Evolutionary conservation across 2,329 filamentous ascomycete genomes (phyloP).

Genomic region (Neonectria punicea): DNA sequence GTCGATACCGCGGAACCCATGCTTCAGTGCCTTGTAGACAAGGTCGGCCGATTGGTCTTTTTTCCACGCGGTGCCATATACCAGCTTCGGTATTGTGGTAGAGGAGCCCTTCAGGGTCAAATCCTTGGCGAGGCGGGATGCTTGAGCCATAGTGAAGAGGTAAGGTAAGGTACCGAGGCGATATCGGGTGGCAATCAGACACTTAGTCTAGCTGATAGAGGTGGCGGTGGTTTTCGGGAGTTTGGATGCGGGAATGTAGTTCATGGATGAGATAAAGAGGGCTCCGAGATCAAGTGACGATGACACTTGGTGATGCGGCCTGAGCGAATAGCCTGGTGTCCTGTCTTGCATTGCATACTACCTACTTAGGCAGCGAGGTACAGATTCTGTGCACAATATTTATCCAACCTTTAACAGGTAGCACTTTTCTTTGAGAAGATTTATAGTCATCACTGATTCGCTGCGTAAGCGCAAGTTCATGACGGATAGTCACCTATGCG

Average conservation of each 20-base stretch:
- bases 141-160: constrained; percentile 35
- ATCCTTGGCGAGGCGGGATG: constrained; percentile 48
- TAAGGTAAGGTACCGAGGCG: not conserved
- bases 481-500: not conserved
- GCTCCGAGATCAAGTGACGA: not conserved
- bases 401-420: not conserved
- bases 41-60: constrained; percentile 73
- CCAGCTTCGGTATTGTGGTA: constrained; percentile 60
- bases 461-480: not conserved
- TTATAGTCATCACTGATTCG: too few species aligned
- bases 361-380: not conserved
- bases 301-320: not conserved
- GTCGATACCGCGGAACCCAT: constrained; percentile 79
- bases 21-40: constrained; percentile 73
- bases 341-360: not conserved
- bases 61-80: constrained; percentile 93
- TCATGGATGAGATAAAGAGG: not conserved
- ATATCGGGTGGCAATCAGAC: too few species aligned
- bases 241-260: not conserved
- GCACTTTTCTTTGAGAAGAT: not conserved
- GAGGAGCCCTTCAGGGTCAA: constrained; percentile 46
- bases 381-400: not conserved
- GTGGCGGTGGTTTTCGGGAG: not conserved
- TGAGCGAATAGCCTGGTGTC: not conserved
- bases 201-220: not conserved